A percentile compares a stretch with the other conserved stretches of the same genome.
These are phyloP conservation scores for Panaeolus cyanescens DNA, from an alignment of 768 basidiomycete species.

Conservation along the genomic window DNA sequence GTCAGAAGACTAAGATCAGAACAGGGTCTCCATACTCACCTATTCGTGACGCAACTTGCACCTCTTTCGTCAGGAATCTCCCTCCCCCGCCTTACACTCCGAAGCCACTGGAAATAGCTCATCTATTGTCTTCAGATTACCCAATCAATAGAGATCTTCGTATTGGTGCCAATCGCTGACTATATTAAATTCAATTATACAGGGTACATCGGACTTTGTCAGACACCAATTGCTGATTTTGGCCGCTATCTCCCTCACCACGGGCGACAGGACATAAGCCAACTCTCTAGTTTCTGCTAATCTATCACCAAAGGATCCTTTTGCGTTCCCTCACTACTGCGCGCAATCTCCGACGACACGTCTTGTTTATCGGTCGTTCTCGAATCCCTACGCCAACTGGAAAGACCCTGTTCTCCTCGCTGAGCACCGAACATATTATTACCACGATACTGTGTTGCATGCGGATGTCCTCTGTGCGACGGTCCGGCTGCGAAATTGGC, in stretches of 20 bases:
- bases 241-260: not conserved
- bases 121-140: conserved; percentile 26
- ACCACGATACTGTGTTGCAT: conserved; percentile 15
- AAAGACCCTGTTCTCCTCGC: conserved; percentile 10
- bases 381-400: conserved; percentile 1
- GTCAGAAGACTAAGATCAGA: conserved; percentile 32
- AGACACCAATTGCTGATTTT: not conserved
- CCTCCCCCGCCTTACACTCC: conserved; percentile 3
- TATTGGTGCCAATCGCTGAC: not conserved
- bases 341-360: conserved; percentile 14
- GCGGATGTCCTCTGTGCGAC: conserved; percentile 15
- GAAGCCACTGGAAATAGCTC: conserved; percentile 19
- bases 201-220: not conserved
- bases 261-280: conserved; percentile 1
- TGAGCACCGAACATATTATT: conserved; percentile 12
- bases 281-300: conserved; percentile 9
- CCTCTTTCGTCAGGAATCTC: not conserved
- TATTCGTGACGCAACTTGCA: not conserved
- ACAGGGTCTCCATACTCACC: conserved; percentile 15
- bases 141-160: conserved; percentile 1
- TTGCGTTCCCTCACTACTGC: conserved; percentile 15
- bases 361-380: conserved; percentile 8
- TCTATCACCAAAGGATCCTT: conserved; percentile 24
- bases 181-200: conserved; percentile 14
- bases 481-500: conserved; percentile 13